Evolutionary conservation across 2,329 filamentous ascomycete species (phyloP).

Genomic region (Fusarium palustre): DNA sequence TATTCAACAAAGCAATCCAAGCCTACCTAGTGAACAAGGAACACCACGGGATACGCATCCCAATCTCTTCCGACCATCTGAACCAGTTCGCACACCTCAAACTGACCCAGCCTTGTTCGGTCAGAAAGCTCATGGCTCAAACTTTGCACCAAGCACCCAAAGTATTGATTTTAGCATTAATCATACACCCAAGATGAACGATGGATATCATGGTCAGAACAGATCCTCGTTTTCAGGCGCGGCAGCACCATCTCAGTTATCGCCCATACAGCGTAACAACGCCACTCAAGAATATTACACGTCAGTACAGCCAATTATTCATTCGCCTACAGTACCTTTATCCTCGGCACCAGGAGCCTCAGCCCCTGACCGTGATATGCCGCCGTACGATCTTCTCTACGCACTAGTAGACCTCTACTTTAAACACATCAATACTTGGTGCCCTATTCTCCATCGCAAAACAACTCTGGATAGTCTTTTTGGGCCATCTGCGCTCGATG

Average conservation of each 20-base stretch:
- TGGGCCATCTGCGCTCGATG: constrained; percentile 78
- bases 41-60: constrained; percentile 63
- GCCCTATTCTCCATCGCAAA: constrained; percentile 88
- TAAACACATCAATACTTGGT: constrained; percentile 85
- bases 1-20: constrained; percentile 62
- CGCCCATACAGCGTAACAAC: constrained; percentile 54
- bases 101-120: constrained; percentile 70
- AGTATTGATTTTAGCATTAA: constrained; percentile 64
- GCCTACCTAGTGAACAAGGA: constrained; percentile 66
- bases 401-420: constrained; percentile 81
- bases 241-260: constrained; percentile 52
- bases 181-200: constrained; percentile 60
- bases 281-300: constrained; percentile 64
- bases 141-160: constrained; percentile 58
- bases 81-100: constrained; percentile 65
- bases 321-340: constrained; percentile 69
- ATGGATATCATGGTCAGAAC: constrained; percentile 61
- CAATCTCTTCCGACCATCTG: constrained; percentile 61
- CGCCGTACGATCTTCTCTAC: constrained; percentile 80
- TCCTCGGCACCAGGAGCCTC: constrained; percentile 54
- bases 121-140: constrained; percentile 66
- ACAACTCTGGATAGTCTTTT: constrained; percentile 86
- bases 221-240: constrained; percentile 58
- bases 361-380: constrained; percentile 71
- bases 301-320: constrained; percentile 59